Conservation (phyloP, 2,329 filamentous ascomycete species). For the Biscogniauxia sp. region DNA sequence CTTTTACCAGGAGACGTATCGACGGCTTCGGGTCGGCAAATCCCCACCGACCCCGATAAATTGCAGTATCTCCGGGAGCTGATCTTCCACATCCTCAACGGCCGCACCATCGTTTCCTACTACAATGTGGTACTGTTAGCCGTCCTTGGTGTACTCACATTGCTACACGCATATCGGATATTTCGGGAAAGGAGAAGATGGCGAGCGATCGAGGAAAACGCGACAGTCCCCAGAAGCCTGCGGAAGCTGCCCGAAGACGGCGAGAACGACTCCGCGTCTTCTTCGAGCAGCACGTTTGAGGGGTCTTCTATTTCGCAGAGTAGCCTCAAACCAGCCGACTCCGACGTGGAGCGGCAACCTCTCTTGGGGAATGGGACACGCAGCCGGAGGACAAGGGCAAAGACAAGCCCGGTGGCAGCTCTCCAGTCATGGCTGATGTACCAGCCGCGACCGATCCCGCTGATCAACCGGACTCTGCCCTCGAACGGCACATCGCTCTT, state of each 20-base stretch:
- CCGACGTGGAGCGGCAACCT: slow-evolving; percentile 37
- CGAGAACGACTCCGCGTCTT: slow-evolving; percentile 25
- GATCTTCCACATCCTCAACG: slow-evolving; percentile 32
- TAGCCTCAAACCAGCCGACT: slow-evolving; percentile 20
- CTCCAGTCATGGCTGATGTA: slow-evolving; percentile 44
- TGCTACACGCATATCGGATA: slow-evolving; percentile 25
- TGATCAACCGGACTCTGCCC: slow-evolving; percentile 55
- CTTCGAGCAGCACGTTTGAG: slow-evolving; percentile 35
- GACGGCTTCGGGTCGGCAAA: slow-evolving; percentile 3
- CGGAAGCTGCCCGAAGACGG: slow-evolving; percentile 9
- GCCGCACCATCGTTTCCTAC: slow-evolving; percentile 31
- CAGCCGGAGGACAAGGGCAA: background rate
- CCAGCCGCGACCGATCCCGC: slow-evolving; percentile 55
- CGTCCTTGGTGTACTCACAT: slow-evolving; percentile 29
- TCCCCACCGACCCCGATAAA: slow-evolving; percentile 31
- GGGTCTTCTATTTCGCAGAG: slow-evolving; percentile 25
- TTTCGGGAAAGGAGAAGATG: slow-evolving; percentile 24
- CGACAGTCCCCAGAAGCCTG: slow-evolving; percentile 1
- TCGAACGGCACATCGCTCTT: slow-evolving; percentile 55
- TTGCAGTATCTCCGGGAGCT: slow-evolving; percentile 35
- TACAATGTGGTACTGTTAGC: slow-evolving; percentile 36
- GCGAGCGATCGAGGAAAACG: slow-evolving; percentile 19
- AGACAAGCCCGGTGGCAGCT: slow-evolving; percentile 1
- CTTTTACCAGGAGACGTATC: slow-evolving; percentile 7
- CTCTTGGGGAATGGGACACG: slow-evolving; percentile 23